Conservation (phyloP, 208 protist species). For the Leptomonas pyrrhocoris region DNA sequence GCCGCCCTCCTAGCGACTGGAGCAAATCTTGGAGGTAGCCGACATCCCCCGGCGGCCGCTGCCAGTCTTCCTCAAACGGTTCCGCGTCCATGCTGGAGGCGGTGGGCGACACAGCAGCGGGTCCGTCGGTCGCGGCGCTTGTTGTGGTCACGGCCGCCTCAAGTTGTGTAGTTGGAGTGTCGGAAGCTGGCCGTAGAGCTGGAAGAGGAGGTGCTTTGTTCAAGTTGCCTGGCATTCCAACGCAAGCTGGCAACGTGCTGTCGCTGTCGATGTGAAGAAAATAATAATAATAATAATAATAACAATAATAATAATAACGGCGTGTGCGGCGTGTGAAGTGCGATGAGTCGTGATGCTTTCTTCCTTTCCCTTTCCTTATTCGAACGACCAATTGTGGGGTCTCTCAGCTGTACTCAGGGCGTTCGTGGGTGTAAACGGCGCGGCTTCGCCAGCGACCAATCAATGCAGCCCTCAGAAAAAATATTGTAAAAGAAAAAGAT, state of each 20-base stretch:
- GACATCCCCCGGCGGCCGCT: constrained; percentile 31
- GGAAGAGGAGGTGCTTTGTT: background rate
- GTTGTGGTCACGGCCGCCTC: background rate
- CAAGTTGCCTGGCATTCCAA: background rate
- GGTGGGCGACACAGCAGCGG: background rate
- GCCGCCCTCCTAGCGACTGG: constrained; percentile 8
- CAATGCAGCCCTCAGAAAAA: no score
- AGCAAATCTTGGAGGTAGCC: constrained; percentile 26
- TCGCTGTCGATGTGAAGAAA: background rate
- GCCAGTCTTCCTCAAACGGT: constrained; percentile 31
- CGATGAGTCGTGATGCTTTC: no score
- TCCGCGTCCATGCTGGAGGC: background rate
- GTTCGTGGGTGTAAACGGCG: no score
- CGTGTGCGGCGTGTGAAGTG: no score
- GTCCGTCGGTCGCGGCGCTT: background rate
- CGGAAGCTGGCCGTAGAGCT: constrained; percentile 10
- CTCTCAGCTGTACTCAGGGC: no score
- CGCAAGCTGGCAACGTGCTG: background rate
- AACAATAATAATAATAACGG: no score
- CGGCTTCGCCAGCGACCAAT: no score
- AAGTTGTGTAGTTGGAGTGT: background rate
- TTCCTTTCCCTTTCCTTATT: no score
- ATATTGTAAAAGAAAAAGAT: no score
- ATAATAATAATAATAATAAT: no score
- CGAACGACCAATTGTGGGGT: no score